Evolutionary conservation across 2,329 filamentous ascomycete genomes (phyloP).

Genomic region (Ceratocystis variospora): DNA sequence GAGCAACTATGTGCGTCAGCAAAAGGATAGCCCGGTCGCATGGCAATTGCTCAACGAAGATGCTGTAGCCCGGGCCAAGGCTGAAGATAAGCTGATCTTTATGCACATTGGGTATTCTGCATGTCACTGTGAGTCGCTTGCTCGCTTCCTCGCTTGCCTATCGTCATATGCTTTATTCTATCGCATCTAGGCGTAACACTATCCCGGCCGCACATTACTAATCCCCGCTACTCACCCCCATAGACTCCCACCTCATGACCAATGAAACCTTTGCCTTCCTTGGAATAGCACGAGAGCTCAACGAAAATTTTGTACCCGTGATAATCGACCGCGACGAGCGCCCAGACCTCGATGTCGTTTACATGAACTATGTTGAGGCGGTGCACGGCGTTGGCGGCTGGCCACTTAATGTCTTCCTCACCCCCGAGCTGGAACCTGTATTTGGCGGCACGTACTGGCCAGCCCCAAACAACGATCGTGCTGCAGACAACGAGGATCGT

Average conservation of each 20-base stretch:
- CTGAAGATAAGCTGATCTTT: conserved; percentile 78
- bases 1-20: conserved; percentile 51
- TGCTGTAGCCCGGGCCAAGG: conserved; percentile 60
- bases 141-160: too few relatives aligned
- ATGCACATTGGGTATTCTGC: conserved; percentile 90
- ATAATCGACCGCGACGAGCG: conserved; percentile 89
- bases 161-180: too few relatives aligned
- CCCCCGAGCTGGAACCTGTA: conserved; percentile 79
- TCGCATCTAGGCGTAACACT: not conserved
- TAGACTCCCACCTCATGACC: conserved; percentile 81
- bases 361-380: conserved; percentile 96
- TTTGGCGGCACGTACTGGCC: conserved; percentile 97
- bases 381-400: conserved; percentile 82
- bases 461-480: conserved; percentile 44
- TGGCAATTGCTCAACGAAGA: conserved; percentile 84
- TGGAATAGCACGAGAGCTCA: conserved; percentile 68
- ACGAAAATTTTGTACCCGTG: conserved; percentile 77
- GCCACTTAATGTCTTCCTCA: conserved; percentile 94
- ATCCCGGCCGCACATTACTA: conserved; percentile 19
- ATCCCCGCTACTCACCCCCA: conserved; percentile 11
- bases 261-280: conserved; percentile 79
- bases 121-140: conserved; percentile 64
- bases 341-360: conserved; percentile 86
- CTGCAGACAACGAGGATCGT: conserved; percentile 33
- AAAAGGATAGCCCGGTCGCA: conserved; percentile 67